Percentiles rank a stretch among this genome's conserved stretches.
phyloP scores from a whole-genome alignment of 257 asterid species.

The Lycium barbarum region DNA sequence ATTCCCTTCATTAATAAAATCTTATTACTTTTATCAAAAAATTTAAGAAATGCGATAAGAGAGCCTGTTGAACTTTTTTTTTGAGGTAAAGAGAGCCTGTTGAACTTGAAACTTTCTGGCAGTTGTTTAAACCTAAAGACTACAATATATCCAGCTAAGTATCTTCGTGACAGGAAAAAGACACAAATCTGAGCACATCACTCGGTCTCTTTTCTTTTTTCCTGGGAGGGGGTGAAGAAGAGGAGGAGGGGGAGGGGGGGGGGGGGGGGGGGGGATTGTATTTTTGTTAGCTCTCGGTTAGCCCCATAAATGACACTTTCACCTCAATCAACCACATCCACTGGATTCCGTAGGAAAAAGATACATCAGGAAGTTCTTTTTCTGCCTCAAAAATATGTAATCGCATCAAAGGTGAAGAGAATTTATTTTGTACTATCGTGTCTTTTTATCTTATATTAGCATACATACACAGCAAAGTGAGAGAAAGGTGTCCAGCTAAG shows the following conservation, averaged over 20 bases:
- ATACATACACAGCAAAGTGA: background rate
- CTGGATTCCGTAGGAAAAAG: background rate
- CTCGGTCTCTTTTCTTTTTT: background rate
- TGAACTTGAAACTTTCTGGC: background rate
- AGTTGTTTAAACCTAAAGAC: background rate
- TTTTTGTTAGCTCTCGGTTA: background rate
- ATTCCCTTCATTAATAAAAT: background rate
- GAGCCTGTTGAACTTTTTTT: background rate
- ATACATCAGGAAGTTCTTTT: background rate
- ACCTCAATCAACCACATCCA: conserved; percentile 22
- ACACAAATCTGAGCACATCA: background rate
- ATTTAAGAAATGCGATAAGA: background rate
- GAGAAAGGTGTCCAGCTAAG: background rate
- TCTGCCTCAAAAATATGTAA: background rate
- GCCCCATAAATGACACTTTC: background rate
- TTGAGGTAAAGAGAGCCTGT: background rate
- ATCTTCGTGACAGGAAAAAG: background rate
- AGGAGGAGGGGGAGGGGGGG: no score
- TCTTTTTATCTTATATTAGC: background rate
- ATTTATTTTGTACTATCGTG: background rate
- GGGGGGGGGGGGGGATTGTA: background rate
- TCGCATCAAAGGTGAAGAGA: background rate
- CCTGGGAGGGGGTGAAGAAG: background rate
- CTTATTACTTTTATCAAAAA: background rate
- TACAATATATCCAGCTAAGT: conserved; percentile 1